phyloP scores from a whole-genome alignment of 2,329 filamentous ascomycete genomes.

The Aspergillus sp. region DNA sequence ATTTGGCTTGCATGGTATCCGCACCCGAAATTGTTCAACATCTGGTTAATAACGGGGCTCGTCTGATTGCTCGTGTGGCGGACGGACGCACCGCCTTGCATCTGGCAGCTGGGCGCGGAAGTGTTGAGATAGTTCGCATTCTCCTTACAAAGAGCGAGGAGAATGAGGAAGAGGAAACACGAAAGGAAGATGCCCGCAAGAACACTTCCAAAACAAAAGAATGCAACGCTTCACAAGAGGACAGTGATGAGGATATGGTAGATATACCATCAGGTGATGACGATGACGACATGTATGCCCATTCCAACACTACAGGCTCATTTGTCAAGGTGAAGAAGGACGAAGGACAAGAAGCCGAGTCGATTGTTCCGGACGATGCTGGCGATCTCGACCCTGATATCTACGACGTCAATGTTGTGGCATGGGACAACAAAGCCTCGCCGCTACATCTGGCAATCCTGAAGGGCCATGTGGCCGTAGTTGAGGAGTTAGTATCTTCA shows the following conservation, averaged over 20 bases:
- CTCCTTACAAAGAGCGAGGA: conserved; percentile 71
- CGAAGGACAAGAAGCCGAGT: conserved; percentile 29
- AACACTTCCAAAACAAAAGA: conserved; percentile 9
- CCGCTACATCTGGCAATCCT: conserved; percentile 78
- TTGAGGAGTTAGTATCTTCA: conserved; percentile 66
- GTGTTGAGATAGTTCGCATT: conserved; percentile 66
- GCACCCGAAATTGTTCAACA: conserved; percentile 68
- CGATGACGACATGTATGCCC: conserved; percentile 44
- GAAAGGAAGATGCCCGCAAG: conserved; percentile 58
- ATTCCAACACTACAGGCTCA: conserved; percentile 63
- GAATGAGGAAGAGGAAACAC: conserved; percentile 51
- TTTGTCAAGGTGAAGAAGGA: conserved; percentile 63
- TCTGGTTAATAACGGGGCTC: conserved; percentile 70
- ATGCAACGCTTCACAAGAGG: conserved; percentile 35
- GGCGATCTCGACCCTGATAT: conserved; percentile 71
- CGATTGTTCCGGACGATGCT: conserved; percentile 53
- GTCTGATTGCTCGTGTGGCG: conserved; percentile 70
- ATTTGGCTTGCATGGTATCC: conserved; percentile 70
- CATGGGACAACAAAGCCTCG: conserved; percentile 75
- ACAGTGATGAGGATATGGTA: conserved; percentile 24
- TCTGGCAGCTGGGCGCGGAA: conserved; percentile 70
- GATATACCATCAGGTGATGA: conserved; percentile 4
- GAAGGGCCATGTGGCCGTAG: conserved; percentile 67
- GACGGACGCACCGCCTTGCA: conserved; percentile 84
- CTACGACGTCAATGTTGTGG: conserved; percentile 73